Percentiles rank a stretch among this genome's conserved stretches.
These are phyloP conservation scores for maize (Zea mays) DNA, from an alignment of 176 grass and related monocot species.

Conservation along the genomic window DNA sequence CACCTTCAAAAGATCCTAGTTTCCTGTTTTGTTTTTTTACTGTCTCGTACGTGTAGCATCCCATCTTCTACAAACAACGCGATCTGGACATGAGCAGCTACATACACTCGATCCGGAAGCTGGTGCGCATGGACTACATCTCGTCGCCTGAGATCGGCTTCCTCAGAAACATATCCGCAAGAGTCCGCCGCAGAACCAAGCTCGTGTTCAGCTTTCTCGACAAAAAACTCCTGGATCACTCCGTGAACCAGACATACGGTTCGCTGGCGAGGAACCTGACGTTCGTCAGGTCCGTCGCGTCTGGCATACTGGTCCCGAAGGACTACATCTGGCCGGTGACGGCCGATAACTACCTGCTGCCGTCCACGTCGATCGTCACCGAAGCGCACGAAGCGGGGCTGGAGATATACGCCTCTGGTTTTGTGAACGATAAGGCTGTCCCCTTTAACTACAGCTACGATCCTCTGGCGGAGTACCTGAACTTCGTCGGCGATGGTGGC, in stretches of 20 bases:
- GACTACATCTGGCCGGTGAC: slow-evolving; percentile 70
- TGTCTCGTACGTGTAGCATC: slow-evolving; percentile 40
- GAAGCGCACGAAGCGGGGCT: slow-evolving; percentile 67
- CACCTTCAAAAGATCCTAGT: too few species aligned
- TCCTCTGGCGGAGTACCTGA: slow-evolving; percentile 68
- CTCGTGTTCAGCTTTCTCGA: slow-evolving; percentile 67
- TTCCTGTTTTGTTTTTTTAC: not conserved
- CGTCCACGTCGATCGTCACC: slow-evolving; percentile 35
- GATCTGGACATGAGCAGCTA: slow-evolving; percentile 60
- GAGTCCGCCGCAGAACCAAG: slow-evolving; percentile 57
- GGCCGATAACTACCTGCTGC: slow-evolving; percentile 52
- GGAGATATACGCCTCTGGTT: slow-evolving; percentile 79
- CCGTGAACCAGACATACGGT: slow-evolving; percentile 65
- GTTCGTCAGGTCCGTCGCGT: slow-evolving; percentile 60
- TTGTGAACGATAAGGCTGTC: slow-evolving; percentile 78
- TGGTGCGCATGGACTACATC: slow-evolving; percentile 46
- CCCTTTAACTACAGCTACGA: slow-evolving; percentile 94
- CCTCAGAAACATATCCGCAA: slow-evolving; percentile 55
- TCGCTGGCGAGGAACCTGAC: slow-evolving; percentile 61
- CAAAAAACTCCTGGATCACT: slow-evolving; percentile 46
- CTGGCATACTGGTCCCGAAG: slow-evolving; percentile 89
- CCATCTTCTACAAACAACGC: slow-evolving; percentile 58
- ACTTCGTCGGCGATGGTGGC: slow-evolving; percentile 42
- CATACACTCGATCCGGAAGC: slow-evolving; percentile 51
- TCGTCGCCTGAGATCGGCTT: slow-evolving; percentile 79